Conservation (phyloP, 2,329 filamentous ascomycete genomes). For the Pseudogymnoascus sp. region DNA sequence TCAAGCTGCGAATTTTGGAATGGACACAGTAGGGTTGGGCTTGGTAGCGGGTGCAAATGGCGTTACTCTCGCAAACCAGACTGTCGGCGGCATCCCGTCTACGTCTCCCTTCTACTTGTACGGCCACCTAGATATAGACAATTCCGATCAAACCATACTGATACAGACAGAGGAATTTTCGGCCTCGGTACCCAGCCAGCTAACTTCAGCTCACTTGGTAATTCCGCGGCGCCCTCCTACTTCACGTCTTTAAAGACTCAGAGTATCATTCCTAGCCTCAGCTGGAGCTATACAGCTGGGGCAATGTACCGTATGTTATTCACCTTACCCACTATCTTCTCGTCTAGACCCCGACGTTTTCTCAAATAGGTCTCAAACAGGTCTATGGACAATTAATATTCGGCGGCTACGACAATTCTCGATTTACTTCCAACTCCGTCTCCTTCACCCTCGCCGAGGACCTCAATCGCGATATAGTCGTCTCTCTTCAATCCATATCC, state of each 20-base stretch:
- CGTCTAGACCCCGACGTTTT: neutral
- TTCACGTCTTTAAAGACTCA: constrained; percentile 31
- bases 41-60: constrained; percentile 18
- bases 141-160: constrained; percentile 14
- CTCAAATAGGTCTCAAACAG: constrained; percentile 16
- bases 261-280: constrained; percentile 32
- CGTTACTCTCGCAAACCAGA: constrained; percentile 17
- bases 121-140: constrained; percentile 15
- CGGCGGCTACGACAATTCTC: constrained; percentile 34
- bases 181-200: constrained; percentile 33
- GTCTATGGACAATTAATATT: constrained; percentile 33
- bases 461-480: constrained; percentile 30
- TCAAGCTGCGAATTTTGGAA: constrained; percentile 19
- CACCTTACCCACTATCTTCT: neutral
- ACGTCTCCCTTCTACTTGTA: constrained; percentile 32
- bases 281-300: constrained; percentile 37
- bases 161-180: constrained; percentile 29
- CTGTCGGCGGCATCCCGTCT: constrained; percentile 26
- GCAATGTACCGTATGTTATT: constrained; percentile 30
- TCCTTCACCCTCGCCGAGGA: constrained; percentile 31
- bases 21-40: constrained; percentile 15
- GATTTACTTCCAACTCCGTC: constrained; percentile 32
- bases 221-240: constrained; percentile 30
- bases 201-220: constrained; percentile 31
- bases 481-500: constrained; percentile 32